phyloP scores from a whole-genome alignment of 257 asterid genomes.

The Solanum chiquidenum region DNA sequence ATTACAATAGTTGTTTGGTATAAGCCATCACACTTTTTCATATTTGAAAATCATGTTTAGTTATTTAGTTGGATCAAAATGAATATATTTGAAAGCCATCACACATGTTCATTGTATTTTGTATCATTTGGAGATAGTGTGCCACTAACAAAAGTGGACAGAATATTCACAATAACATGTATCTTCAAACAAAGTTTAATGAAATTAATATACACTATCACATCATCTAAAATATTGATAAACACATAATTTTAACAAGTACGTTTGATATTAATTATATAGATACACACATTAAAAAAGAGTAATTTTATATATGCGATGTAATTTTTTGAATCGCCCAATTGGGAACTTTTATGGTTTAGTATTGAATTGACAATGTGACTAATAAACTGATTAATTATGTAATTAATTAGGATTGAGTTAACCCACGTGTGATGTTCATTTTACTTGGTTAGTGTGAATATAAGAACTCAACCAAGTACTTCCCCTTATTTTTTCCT shows the following conservation, averaged over 20 bases:
- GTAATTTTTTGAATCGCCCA: neutral
- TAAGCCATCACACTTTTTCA: neutral
- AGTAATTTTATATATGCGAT: neutral
- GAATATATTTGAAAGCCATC: neutral
- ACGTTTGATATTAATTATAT: neutral
- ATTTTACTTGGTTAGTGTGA: neutral
- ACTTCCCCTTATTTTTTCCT: neutral
- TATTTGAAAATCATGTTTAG: neutral
- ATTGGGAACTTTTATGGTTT: neutral
- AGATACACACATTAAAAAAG: neutral
- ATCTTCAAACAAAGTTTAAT: neutral
- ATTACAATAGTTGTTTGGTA: neutral
- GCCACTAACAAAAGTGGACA: neutral
- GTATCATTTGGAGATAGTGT: neutral
- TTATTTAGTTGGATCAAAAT: neutral
- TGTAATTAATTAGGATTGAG: neutral
- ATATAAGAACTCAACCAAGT: neutral
- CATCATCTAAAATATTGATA: too few species aligned
- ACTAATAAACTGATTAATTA: neutral
- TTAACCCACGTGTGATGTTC: neutral
- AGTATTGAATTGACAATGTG: neutral
- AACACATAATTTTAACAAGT: neutral
- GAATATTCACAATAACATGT: neutral
- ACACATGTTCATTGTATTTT: neutral
- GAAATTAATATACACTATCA: too few species aligned